Conservation (phyloP, 1,139 yeast genomes). For the Sugiyamaella castrensis region DNA sequence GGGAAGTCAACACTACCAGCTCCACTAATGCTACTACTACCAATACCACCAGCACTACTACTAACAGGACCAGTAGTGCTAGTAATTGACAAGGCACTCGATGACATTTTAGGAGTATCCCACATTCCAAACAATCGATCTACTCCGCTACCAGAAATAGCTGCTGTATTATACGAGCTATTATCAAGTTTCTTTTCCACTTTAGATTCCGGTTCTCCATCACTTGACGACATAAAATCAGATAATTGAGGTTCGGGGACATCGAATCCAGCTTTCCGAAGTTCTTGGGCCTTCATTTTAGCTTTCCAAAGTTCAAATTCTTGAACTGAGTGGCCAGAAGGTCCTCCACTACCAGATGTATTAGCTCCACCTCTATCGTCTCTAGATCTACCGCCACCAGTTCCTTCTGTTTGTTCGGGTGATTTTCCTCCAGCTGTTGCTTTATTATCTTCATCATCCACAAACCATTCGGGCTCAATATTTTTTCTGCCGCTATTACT, state of each 20-base stretch:
- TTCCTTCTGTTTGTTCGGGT: background rate
- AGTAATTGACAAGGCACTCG: constrained; percentile 7
- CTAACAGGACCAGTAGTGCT: background rate
- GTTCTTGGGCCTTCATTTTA: constrained; percentile 29
- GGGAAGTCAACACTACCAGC: too few relatives aligned
- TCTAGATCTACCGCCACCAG: constrained; percentile 9
- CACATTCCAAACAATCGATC: constrained; percentile 32
- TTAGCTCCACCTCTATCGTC: background rate
- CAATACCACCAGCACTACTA: background rate
- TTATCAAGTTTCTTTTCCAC: background rate
- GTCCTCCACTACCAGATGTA: constrained; percentile 10
- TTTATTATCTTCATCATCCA: constrained; percentile 2
- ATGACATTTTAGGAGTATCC: constrained; percentile 18
- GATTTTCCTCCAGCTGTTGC: background rate
- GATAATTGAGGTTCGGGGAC: constrained; percentile 14
- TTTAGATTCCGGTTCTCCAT: constrained; percentile 7
- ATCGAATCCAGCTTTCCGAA: constrained; percentile 25
- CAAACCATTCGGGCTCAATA: constrained; percentile 11
- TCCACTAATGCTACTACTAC: background rate
- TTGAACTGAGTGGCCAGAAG: constrained; percentile 25
- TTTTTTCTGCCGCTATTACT: constrained; percentile 4
- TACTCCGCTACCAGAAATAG: constrained; percentile 21
- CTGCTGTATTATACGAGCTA: background rate
- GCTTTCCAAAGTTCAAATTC: constrained; percentile 37
- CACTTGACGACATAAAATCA: constrained; percentile 3